phyloP scores from a whole-genome alignment of 2,329 filamentous ascomycete species.

The Madurella fahalii region DNA sequence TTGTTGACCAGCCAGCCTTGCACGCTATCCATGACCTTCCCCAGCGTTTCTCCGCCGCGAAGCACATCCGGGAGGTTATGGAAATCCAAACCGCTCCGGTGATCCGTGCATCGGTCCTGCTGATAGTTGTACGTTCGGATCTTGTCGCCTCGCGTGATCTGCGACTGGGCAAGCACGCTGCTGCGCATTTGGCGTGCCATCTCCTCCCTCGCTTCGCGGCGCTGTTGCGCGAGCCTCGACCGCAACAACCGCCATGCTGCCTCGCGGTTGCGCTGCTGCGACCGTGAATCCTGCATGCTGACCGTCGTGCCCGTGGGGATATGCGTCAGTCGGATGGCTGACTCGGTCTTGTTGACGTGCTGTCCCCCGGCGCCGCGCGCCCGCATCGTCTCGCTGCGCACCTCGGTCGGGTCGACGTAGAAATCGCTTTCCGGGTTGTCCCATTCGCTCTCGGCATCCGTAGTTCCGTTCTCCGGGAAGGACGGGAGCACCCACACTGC shows the following conservation, averaged over 20 bases:
- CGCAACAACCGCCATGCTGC: conserved; percentile 83
- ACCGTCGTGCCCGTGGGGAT: conserved; percentile 81
- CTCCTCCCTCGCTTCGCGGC: conserved; percentile 79
- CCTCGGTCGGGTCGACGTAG: conserved; percentile 80
- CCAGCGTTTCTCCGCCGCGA: conserved; percentile 65
- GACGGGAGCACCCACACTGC: conserved; percentile 89
- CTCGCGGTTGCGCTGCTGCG: conserved; percentile 83
- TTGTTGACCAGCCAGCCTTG: conserved; percentile 68
- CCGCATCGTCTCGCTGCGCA: conserved; percentile 83
- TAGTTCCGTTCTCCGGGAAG: conserved; percentile 57
- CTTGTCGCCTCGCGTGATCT: conserved; percentile 89
- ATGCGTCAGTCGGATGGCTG: conserved; percentile 88
- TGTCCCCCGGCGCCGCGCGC: conserved; percentile 90
- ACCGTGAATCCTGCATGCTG: conserved; percentile 87
- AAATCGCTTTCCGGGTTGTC: conserved; percentile 88
- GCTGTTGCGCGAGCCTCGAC: conserved; percentile 72
- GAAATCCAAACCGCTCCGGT: conserved; percentile 74
- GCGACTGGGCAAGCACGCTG: conserved; percentile 72
- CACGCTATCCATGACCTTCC: conserved; percentile 73
- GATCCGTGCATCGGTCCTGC: conserved; percentile 79
- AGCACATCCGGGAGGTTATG: conserved; percentile 80
- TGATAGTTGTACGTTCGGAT: conserved; percentile 84
- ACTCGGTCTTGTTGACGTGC: conserved; percentile 98
- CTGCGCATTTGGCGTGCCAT: conserved; percentile 69
- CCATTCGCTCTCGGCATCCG: conserved; percentile 53